A percentile compares a stretch with the other conserved stretches of the same genome.
phyloP scores from a whole-genome alignment of 352 stramenopile genomes.

The Pythium chondricola region DNA sequence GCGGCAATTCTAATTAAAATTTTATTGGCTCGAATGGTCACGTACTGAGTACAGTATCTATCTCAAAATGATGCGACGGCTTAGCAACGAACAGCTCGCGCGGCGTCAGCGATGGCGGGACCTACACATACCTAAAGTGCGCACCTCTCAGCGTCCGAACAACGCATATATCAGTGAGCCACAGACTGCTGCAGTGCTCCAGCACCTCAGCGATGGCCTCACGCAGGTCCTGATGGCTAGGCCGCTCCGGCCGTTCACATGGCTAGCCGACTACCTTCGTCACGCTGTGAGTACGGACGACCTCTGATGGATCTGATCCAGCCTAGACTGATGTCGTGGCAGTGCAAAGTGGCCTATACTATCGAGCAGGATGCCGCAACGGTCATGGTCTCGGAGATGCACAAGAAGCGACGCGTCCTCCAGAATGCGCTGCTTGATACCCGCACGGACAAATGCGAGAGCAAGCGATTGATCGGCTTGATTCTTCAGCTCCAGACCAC shows the following conservation, averaged over 20 bases:
- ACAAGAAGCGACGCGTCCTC: constrained; percentile 63
- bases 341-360: constrained; percentile 59
- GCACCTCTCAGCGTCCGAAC: constrained; percentile 29
- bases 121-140: constrained; percentile 15
- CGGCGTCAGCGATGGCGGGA: constrained; percentile 7
- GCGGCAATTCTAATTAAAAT: no score
- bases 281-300: constrained; percentile 23
- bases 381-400: constrained; percentile 54
- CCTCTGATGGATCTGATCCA: background rate
- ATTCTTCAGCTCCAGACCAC: constrained; percentile 30
- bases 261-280: constrained; percentile 55
- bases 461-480: constrained; percentile 38
- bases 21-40: no score
- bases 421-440: constrained; percentile 45
- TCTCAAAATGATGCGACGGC: no score
- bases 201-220: constrained; percentile 46
- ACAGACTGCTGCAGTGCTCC: constrained; percentile 28
- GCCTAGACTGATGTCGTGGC: no score
- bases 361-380: constrained; percentile 33
- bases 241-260: constrained; percentile 39
- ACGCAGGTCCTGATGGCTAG: constrained; percentile 39
- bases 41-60: no score
- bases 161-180: constrained; percentile 24
- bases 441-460: constrained; percentile 32
- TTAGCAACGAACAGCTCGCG: constrained; percentile 13